Percentiles rank a stretch among this genome's conserved stretches.
Conservation (phyloP, 129 eudicot species). For the Saussurea involucrata region DNA sequence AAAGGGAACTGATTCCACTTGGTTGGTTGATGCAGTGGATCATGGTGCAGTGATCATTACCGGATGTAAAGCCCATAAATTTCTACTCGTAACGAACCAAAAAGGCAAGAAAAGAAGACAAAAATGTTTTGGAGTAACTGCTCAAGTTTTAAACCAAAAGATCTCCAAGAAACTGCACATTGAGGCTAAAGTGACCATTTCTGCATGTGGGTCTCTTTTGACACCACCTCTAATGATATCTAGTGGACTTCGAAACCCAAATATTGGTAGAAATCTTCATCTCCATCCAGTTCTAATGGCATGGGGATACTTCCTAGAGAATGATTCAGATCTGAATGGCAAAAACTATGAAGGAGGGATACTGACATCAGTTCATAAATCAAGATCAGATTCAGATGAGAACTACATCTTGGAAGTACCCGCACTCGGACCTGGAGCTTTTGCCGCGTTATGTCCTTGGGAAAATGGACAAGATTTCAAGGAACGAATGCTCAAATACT, state of each 20-base stretch:
- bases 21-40: slow-evolving; percentile 91
- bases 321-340: slow-evolving; percentile 39
- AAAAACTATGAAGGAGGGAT: slow-evolving; percentile 68
- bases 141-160: slow-evolving; percentile 30
- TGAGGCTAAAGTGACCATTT: slow-evolving; percentile 72
- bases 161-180: slow-evolving; percentile 47
- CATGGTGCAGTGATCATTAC: slow-evolving; percentile 75
- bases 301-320: slow-evolving; percentile 92
- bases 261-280: slow-evolving; percentile 73
- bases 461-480: slow-evolving; percentile 54
- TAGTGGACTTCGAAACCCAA: slow-evolving; percentile 68
- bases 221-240: slow-evolving; percentile 80
- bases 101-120: slow-evolving; percentile 29
- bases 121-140: slow-evolving; percentile 65
- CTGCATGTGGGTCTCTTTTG: slow-evolving; percentile 75
- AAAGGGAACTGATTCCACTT: slow-evolving; percentile 77
- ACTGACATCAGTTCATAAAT: slow-evolving; percentile 62
- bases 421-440: slow-evolving; percentile 59
- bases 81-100: slow-evolving; percentile 34
- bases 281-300: slow-evolving; percentile 86
- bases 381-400: slow-evolving; percentile 27
- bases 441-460: slow-evolving; percentile 73
- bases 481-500: slow-evolving; percentile 54
- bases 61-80: slow-evolving; percentile 70
- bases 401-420: slow-evolving; percentile 66